Percentiles rank a stretch among this genome's conserved stretches.
These are phyloP conservation scores for Globisporangium iwayamae DNA, from an alignment of 352 stramenopile species.

Conservation along the genomic window DNA sequence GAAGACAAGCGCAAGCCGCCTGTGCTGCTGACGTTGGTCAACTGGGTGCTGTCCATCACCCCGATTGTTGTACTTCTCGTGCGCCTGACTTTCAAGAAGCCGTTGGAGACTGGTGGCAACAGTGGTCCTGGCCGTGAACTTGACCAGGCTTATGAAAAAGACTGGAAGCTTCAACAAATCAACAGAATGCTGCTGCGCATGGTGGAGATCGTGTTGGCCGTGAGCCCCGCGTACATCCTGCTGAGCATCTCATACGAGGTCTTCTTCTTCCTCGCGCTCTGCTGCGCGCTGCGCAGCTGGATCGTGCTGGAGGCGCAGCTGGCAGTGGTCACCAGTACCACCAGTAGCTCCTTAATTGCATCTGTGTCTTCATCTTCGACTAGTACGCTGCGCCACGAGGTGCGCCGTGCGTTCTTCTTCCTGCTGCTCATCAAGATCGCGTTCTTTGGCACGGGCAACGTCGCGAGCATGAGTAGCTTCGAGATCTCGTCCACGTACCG, in stretches of 20 bases:
- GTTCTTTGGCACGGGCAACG: slow-evolving; percentile 85
- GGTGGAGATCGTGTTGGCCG: slow-evolving; percentile 50
- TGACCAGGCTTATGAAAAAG: not conserved
- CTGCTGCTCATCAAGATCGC: slow-evolving; percentile 77
- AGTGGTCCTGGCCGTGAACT: not conserved
- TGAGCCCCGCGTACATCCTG: slow-evolving; percentile 60
- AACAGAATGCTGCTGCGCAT: slow-evolving; percentile 27
- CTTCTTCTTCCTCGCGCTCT: slow-evolving; percentile 68
- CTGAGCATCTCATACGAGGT: slow-evolving; percentile 87
- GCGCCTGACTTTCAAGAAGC: slow-evolving; percentile 8
- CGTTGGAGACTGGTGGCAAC: not conserved
- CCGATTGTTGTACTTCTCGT: slow-evolving; percentile 37
- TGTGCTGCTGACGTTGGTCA: slow-evolving; percentile 40
- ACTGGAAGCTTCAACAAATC: not conserved
- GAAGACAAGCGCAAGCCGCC: slow-evolving; percentile 49
- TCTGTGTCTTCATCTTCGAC: not conserved
- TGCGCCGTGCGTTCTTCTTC: slow-evolving; percentile 78
- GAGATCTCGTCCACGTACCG: slow-evolving; percentile 84
- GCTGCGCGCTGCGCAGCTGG: slow-evolving; percentile 57
- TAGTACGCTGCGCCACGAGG: slow-evolving; percentile 24
- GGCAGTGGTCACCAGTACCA: not conserved
- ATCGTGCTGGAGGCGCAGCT: slow-evolving; percentile 40
- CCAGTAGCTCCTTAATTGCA: not conserved
- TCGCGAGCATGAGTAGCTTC: slow-evolving; percentile 85
- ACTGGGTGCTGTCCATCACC: slow-evolving; percentile 47